These are phyloP conservation scores for Stemphylium beticola DNA, from an alignment of 2,329 filamentous ascomycete genomes.

Conservation along the genomic window DNA sequence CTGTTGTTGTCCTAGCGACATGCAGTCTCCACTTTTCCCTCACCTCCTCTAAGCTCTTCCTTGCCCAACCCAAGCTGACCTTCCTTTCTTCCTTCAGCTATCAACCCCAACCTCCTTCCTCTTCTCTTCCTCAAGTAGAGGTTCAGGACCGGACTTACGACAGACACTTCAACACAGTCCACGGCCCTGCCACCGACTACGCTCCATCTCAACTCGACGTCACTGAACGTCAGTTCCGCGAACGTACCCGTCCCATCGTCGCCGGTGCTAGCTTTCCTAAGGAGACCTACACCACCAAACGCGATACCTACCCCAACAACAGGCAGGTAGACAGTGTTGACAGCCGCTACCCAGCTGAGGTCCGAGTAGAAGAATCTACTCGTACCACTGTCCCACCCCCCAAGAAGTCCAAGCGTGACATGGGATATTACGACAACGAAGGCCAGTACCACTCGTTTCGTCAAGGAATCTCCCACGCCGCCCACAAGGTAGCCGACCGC, in stretches of 20 bases:
- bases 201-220: conserved; percentile 64
- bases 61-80: conserved; percentile 45
- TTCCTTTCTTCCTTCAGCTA: conserved; percentile 56
- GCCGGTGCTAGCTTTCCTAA: conserved; percentile 51
- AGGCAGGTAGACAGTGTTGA: conserved; percentile 44
- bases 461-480: conserved; percentile 69
- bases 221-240: conserved; percentile 68
- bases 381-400: conserved; percentile 60
- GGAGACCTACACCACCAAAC: conserved; percentile 50
- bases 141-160: conserved; percentile 62
- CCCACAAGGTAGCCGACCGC: conserved; percentile 60
- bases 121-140: conserved; percentile 71
- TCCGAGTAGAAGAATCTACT: conserved; percentile 58
- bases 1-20: conserved; percentile 51
- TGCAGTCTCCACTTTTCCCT: conserved; percentile 46
- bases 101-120: conserved; percentile 59
- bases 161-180: conserved; percentile 55
- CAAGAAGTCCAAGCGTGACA: conserved; percentile 63
- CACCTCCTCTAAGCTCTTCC: conserved; percentile 42
- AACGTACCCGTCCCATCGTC: conserved; percentile 63
- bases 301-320: conserved; percentile 49
- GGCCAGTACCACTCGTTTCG: conserved; percentile 77
- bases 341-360: conserved; percentile 52
- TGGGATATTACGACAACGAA: conserved; percentile 83
- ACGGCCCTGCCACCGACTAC: conserved; percentile 59